A percentile compares a stretch with the other conserved stretches of the same genome.
Evolutionary conservation across 257 asterid species (phyloP).

Genomic region (Fraxinus cuspidata): DNA sequence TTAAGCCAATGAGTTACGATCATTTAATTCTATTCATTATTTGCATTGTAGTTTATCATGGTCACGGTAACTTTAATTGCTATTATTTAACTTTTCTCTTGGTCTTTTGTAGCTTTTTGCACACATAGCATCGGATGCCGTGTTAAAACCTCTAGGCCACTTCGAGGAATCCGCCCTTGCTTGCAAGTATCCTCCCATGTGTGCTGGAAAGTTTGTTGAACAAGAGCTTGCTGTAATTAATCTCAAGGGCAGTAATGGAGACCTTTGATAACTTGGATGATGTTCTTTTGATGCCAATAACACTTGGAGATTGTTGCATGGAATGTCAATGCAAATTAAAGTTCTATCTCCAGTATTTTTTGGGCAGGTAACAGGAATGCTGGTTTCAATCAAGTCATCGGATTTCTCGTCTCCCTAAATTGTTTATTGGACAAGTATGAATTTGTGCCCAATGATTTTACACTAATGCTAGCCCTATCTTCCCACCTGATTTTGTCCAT

Average conservation of each 20-base stretch:
- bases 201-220: conserved; percentile 88
- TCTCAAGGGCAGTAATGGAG: conserved; percentile 76
- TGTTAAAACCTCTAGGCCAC: conserved; percentile 81
- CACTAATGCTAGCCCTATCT: neutral
- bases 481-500: neutral
- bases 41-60: neutral
- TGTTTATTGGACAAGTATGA: neutral
- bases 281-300: neutral
- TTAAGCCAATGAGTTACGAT: conserved; percentile 3
- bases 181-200: conserved; percentile 64
- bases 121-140: conserved; percentile 94
- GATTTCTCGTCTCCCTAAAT: neutral
- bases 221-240: conserved; percentile 84
- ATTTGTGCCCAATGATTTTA: neutral
- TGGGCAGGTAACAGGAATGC: neutral
- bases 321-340: too few relatives aligned
- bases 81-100: conserved; percentile 14
- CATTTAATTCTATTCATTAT: conserved; percentile 4
- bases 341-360: neutral
- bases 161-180: conserved; percentile 63
- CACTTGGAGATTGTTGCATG: too few relatives aligned
- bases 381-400: neutral
- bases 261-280: conserved; percentile 24
- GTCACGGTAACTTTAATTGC: conserved; percentile 10
- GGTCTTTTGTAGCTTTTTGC: conserved; percentile 65